Evolutionary conservation across 1,284 basidiomycete species (phyloP).

Genomic region (Amylostereum areolatum): DNA sequence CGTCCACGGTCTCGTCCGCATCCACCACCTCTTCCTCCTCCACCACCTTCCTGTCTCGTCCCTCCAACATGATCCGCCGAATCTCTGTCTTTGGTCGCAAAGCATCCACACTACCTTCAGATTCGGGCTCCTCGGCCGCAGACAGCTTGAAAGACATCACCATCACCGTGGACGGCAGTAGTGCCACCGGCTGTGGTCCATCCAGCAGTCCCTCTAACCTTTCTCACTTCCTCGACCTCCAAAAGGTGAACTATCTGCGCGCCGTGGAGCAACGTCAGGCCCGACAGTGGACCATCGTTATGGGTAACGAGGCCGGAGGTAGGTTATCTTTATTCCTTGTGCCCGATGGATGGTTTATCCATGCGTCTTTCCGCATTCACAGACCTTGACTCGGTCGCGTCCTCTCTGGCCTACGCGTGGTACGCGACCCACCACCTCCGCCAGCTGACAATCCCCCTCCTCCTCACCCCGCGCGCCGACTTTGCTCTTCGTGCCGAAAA

Average conservation of each 20-base stretch:
- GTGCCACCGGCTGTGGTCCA: neutral
- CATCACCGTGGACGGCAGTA: no score
- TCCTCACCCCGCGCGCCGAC: constrained; percentile 67
- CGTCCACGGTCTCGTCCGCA: neutral
- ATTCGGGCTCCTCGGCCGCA: neutral
- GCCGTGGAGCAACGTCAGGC: constrained; percentile 36
- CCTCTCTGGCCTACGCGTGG: constrained; percentile 79
- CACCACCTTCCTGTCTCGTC: neutral
- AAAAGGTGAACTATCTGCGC: constrained; percentile 39
- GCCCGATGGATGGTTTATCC: constrained; percentile 1
- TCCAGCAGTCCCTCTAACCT: neutral
- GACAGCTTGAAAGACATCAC: neutral
- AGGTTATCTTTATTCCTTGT: constrained; percentile 17
- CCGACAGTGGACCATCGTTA: constrained; percentile 72
- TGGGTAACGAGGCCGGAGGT: constrained; percentile 95
- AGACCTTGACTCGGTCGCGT: constrained; percentile 89
- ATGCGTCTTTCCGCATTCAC: constrained; percentile 2
- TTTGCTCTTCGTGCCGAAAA: constrained; percentile 86
- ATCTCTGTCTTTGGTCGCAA: constrained; percentile 8
- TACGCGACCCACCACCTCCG: constrained; percentile 48
- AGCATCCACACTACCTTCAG: neutral
- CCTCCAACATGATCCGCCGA: constrained; percentile 3
- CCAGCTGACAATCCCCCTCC: constrained; percentile 60
- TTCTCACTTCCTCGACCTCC: constrained; percentile 27
- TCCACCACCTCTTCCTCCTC: neutral